Evolutionary conservation across 2,329 filamentous ascomycete species (phyloP), one percentile per base, ranked within the genome.

Genomic region (Torrubiella hemipterigena): DNA sequence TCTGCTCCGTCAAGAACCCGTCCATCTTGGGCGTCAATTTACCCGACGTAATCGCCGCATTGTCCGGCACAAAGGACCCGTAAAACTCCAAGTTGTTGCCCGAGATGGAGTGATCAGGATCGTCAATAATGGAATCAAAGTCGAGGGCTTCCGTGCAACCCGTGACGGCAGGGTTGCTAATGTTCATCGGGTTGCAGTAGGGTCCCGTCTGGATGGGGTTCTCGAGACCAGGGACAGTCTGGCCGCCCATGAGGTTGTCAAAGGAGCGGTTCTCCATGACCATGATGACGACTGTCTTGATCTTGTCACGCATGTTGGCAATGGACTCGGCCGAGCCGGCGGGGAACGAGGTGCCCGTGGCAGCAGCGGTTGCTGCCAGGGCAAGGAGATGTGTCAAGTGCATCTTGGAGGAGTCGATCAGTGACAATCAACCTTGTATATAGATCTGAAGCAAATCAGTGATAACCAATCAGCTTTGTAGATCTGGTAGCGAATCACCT

Each of bases 241-340:
- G 54, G 7, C 57, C 59, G 33, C 59, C 59, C 5, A 61, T 43
- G 7, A 63, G 37, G 42, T 61, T 63, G 41, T 63, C 59, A 16
- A 61, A 43, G 1, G 59, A 61, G 31, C 58, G 58, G 42, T 62
- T 62, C 41, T 61, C 59, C 51, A 60, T 53, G 8, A 63, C 59
- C 13, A 66, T 46, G 17, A 65, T 55, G 28, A 66, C 61, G 6
- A 63, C 59, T 39, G 61, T 60, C 45, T 64, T 64, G 45, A 66
- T 65, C 34, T 57, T 58, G 22, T 39, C 43, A 33, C 50, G 53
- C 42, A 48, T 36, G 34, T 42, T 44, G 13, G 33, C 24, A 32
- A 47, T 39, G 8, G 43, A 44, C 17, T 33, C 33, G 6, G 32
- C 21, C 8, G 39, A 42, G 15, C 37, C 34, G 7, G 30, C 20